These are phyloP conservation scores for Naganishia friedmannii DNA, from an alignment of 768 basidiomycete species.

Conservation along the genomic window DNA sequence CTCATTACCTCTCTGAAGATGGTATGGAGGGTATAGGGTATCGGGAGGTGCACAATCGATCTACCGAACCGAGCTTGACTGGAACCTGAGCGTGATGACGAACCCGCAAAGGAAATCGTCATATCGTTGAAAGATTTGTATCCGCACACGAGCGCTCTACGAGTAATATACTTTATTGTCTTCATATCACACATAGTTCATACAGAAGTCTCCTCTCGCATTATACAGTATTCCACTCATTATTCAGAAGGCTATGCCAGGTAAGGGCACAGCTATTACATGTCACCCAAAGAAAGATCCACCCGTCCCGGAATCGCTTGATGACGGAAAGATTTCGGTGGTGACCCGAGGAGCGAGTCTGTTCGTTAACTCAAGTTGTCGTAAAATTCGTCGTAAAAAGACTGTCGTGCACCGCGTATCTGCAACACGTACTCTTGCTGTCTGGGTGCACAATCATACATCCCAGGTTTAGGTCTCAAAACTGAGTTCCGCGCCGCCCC, in stretches of 20 bases:
- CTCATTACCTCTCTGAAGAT: too few relatives aligned
- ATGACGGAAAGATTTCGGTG: neutral
- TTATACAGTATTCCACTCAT: neutral
- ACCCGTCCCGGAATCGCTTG: neutral
- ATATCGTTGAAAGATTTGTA: neutral
- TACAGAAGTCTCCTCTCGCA: neutral
- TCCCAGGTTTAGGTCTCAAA: conserved; percentile 1
- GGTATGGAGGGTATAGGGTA: too few relatives aligned
- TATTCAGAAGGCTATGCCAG: neutral
- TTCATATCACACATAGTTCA: neutral
- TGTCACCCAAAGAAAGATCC: neutral
- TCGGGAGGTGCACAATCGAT: too few relatives aligned
- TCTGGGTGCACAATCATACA: neutral
- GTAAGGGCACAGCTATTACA: neutral
- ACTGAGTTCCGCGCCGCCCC: conserved; percentile 29
- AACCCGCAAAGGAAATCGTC: neutral
- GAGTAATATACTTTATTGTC: neutral
- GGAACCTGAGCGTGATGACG: neutral
- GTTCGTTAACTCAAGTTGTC: neutral
- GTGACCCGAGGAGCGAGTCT: neutral
- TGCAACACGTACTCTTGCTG: too few relatives aligned
- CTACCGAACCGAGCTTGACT: neutral
- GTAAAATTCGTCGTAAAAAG: neutral
- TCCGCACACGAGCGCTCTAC: neutral
- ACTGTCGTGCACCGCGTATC: neutral